phyloP scores from a whole-genome alignment of 225 moss, liverwort and hornwort species.

The Takakia lepidozioides region DNA sequence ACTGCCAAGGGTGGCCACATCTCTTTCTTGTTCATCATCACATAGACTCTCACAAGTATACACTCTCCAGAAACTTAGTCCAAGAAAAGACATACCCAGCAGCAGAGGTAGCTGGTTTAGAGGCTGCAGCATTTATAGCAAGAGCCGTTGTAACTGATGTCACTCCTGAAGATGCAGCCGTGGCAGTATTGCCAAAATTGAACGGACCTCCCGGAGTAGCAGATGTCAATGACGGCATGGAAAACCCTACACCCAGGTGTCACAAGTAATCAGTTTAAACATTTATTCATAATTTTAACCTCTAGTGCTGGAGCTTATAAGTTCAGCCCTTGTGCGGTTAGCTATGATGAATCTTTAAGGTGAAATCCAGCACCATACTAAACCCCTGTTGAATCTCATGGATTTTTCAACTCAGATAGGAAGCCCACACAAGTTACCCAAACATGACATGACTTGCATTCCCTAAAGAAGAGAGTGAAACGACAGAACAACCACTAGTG shows the following conservation, averaged over 20 bases:
- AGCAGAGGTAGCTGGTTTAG: slow-evolving; percentile 21
- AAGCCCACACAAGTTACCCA: slow-evolving; percentile 14
- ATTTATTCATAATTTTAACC: background rate
- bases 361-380: slow-evolving; percentile 22
- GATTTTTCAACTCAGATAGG: too few relatives aligned
- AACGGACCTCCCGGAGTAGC: slow-evolving; percentile 42
- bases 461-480: slow-evolving; percentile 19
- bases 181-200: slow-evolving; percentile 39
- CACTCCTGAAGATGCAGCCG: slow-evolving; percentile 23
- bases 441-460: slow-evolving; percentile 30
- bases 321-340: slow-evolving; percentile 1
- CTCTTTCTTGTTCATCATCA: background rate
- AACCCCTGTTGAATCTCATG: too few relatives aligned
- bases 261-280: background rate
- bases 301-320: background rate
- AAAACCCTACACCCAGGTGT: slow-evolving; percentile 8
- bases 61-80: background rate
- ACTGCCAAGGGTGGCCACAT: too few relatives aligned
- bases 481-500: slow-evolving; percentile 6
- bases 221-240: slow-evolving; percentile 9
- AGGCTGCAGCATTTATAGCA: slow-evolving; percentile 17
- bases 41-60: background rate
- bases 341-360: background rate
- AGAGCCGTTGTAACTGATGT: slow-evolving; percentile 21
- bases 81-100: slow-evolving; percentile 14